Conservation (phyloP, 1,284 basidiomycete genomes). For the Microstroma glucosiphilum region DNA sequence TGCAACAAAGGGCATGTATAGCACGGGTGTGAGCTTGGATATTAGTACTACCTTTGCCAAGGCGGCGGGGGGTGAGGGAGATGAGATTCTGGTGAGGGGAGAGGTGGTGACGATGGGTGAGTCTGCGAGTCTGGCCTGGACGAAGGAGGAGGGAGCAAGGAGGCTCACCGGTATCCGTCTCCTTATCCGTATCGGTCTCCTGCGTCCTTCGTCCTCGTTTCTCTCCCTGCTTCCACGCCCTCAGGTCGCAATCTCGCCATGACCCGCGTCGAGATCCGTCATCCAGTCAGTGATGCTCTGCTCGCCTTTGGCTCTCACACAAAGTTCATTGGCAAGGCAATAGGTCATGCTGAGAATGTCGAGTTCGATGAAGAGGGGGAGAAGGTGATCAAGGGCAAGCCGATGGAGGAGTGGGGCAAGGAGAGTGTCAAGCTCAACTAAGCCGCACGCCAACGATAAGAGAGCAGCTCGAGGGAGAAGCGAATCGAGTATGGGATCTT, state of each 20-base stretch:
- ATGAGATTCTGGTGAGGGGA: conserved; percentile 23
- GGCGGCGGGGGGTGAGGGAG: conserved; percentile 57
- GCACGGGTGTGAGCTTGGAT: conserved; percentile 81
- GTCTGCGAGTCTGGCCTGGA: conserved; percentile 67
- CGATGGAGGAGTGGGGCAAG: conserved; percentile 69
- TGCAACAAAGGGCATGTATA: conserved; percentile 70
- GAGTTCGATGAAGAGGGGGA: conserved; percentile 75
- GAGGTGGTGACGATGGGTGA: conserved; percentile 32
- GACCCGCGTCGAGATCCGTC: conserved; percentile 40
- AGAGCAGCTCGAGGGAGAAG: conserved; percentile 59
- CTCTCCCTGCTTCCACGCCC: background rate
- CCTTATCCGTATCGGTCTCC: conserved; percentile 7
- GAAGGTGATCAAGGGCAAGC: conserved; percentile 68
- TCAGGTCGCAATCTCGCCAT: conserved; percentile 42
- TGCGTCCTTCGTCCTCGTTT: background rate
- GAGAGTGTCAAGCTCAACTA: conserved; percentile 65
- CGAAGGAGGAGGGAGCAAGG: background rate
- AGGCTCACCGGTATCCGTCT: background rate
- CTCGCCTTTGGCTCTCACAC: conserved; percentile 72
- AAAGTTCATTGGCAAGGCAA: conserved; percentile 66
- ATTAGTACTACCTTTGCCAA: conserved; percentile 75
- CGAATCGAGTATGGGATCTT: conserved; percentile 24
- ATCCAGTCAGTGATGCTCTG: conserved; percentile 66
- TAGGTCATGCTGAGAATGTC: conserved; percentile 66
- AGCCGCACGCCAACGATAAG: conserved; percentile 67